phyloP scores from a whole-genome alignment of 768 basidiomycete species.

The Tephrocybe rancida region DNA sequence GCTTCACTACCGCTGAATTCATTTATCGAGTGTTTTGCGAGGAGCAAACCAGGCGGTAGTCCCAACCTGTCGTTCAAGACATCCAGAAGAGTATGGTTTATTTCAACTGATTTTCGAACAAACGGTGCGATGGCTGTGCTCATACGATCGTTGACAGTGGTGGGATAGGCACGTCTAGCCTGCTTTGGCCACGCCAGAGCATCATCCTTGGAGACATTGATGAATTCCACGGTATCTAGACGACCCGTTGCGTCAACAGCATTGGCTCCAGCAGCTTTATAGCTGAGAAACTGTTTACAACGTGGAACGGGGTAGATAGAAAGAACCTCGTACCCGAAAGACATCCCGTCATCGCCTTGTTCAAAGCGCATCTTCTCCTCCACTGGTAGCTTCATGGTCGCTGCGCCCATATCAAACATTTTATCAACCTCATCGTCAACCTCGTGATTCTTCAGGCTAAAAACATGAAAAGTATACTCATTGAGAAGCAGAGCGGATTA shows the following conservation, averaged over 20 bases:
- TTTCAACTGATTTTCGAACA: slow-evolving; percentile 54
- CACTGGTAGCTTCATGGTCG: slow-evolving; percentile 52
- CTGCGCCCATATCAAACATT: slow-evolving; percentile 60
- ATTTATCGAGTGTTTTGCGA: slow-evolving; percentile 40
- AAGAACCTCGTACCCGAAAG: slow-evolving; percentile 32
- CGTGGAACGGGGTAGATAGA: too few relatives aligned
- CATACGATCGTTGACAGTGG: slow-evolving; percentile 48
- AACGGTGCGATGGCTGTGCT: slow-evolving; percentile 53
- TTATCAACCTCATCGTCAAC: slow-evolving; percentile 44
- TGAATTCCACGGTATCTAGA: slow-evolving; percentile 59
- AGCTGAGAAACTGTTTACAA: slow-evolving; percentile 29
- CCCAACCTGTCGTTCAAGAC: slow-evolving; percentile 61
- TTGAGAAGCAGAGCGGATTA: background rate
- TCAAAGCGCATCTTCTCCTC: slow-evolving; percentile 62
- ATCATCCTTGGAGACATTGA: slow-evolving; percentile 73
- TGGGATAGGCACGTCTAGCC: slow-evolving; percentile 59
- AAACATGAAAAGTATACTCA: background rate
- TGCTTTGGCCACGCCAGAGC: slow-evolving; percentile 57
- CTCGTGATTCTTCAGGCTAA: slow-evolving; percentile 58
- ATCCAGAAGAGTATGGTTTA: slow-evolving; percentile 54
- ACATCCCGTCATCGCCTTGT: slow-evolving; percentile 50
- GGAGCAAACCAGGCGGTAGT: slow-evolving; percentile 50
- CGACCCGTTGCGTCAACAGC: slow-evolving; percentile 63
- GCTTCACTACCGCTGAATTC: slow-evolving; percentile 61
- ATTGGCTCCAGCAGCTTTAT: slow-evolving; percentile 65